Base-by-base conservation (phyloP, 352 stramenopile species). In the Pythium pyrilobum region DNA sequence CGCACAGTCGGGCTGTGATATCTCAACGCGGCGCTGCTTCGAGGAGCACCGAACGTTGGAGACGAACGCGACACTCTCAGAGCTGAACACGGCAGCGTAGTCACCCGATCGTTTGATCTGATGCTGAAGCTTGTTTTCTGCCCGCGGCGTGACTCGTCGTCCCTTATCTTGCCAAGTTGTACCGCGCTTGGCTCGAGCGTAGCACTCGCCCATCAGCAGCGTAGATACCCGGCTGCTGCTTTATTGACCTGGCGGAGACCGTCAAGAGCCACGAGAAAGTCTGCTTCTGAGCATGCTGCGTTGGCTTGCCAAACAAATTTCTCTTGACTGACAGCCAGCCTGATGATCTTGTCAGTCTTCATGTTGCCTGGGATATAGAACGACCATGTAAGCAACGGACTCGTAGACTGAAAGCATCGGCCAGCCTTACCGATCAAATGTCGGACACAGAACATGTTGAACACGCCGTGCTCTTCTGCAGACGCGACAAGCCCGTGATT, bases 321-420 rank as follows among this genome's bases (percentile, higher is more conserved):
- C 10, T 64, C 54, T 32, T 68, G 49, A 7, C 13, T 32, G 1
- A 68, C 45, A 13, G 49, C 1, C 1, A 60, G 20, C 3, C 29
- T 37, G 1, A 64, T 34, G 5, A 4, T 44, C 21, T 62, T 64
- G 44, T 69, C 61, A 2, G 43, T 34, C 44, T 41, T 20, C 50
- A 62, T 61, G 52, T 65, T 65, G 3, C 55, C 50, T 59, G 46
- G 18, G 28, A 41, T 8, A 32, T n/a, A 46, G 34, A 55, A n/a
- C 4, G 16, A 1, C n/a, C 10, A 1, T n/a, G 3, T 52, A 27
- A 23, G 5, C 4, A 8, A 28, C 8, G 9, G 24, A 13, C 5
- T n/a, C 4, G 20, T 45, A 8, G 16, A 49, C 27, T 18, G 27
- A 52, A 37, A 58, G 29, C 2, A 32, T 32, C 29, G 29, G 1